Base-by-base conservation (phyloP, 352 stramenopile genomes). In the Pythium vanterpoolii region DNA sequence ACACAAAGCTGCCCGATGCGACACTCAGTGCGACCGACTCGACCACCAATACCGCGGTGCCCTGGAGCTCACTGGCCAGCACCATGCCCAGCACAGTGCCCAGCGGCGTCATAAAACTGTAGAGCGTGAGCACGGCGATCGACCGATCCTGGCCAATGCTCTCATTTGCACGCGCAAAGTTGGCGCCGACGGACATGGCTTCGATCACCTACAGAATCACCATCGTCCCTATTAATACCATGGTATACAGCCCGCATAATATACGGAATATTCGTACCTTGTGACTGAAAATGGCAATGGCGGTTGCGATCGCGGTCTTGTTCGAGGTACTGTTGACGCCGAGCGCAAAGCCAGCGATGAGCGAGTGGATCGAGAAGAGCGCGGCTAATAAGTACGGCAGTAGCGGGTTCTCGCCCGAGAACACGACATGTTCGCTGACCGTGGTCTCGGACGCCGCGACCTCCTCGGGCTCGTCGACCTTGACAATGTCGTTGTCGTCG, bases 41-140 rank as follows among this genome's bases (percentile, higher is more conserved):
- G 47, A 71, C 69, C 3, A 74, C 43, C 23, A 78, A 62, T 18
- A 73, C 74, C 26, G 71, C 60, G 5, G 71, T 71, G 19, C 74
- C 79, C 9, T 82, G 66, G 24, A 88, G 60, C 14, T 62, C 66
- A 1, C 71, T 70, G 6, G 76, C 69, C 18, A 84, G 52, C n/a
- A 80, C 56, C 79, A 86, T 89, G 30, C 76, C 76, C 45, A 83
- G 43, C 33, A 86, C 73, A 30, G 85, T 85, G 3, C 78, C 78
- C 36, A 88, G 26, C 16, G 78, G 76, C 27, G 78, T 86, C 78
- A 88, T 88, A 56, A 69, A 79, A 63, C 76, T 86, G 71, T 89
- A 85, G 4, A 86, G 71, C 7, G 75, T 72, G 13, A 86, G 52
- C 53, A 86, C 74, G 5, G 74, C 76, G 21, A 86, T 60, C 1